These are phyloP conservation scores for Aspergillus cejpii DNA, from an alignment of 2,329 filamentous ascomycete species.

Conservation along the genomic window DNA sequence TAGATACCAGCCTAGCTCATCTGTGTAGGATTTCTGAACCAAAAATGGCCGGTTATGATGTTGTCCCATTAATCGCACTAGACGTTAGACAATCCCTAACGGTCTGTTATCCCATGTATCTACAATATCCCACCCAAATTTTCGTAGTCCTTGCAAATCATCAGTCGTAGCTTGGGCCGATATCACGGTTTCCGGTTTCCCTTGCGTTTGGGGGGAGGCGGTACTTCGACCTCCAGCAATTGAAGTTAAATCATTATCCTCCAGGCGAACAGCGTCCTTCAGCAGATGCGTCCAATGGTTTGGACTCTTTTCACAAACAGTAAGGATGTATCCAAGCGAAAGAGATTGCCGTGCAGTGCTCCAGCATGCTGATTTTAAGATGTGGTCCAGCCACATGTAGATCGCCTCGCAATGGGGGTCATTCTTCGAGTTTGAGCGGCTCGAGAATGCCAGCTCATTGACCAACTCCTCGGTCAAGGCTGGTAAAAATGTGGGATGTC, in stretches of 20 bases:
- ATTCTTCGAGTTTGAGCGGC: slow-evolving; percentile 13
- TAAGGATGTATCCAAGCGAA: slow-evolving; percentile 29
- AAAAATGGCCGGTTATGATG: not conserved
- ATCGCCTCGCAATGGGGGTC: slow-evolving; percentile 39
- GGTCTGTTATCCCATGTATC: slow-evolving; percentile 31
- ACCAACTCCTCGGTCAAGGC: slow-evolving; percentile 38
- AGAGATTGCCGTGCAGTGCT: slow-evolving; percentile 22
- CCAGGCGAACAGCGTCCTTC: slow-evolving; percentile 14
- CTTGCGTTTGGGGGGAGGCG: not conserved
- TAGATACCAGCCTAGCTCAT: too few relatives aligned
- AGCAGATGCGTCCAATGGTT: slow-evolving; percentile 30
- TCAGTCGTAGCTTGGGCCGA: slow-evolving; percentile 5
- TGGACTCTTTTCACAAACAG: slow-evolving; percentile 28
- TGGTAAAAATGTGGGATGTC: slow-evolving; percentile 31
- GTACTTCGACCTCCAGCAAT: not conserved
- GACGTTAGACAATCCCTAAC: slow-evolving; percentile 27
- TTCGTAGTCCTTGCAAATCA: slow-evolving; percentile 19
- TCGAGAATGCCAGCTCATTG: slow-evolving; percentile 27
- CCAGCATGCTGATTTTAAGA: slow-evolving; percentile 40
- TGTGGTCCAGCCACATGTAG: slow-evolving; percentile 46
- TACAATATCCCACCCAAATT: slow-evolving; percentile 26
- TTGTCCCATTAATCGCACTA: slow-evolving; percentile 7
- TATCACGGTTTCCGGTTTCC: not conserved
- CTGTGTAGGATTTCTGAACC: too few relatives aligned
- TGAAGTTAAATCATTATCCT: not conserved